phyloP scores from a whole-genome alignment of 305 asterid genomes.

The Salvia sclarea region DNA sequence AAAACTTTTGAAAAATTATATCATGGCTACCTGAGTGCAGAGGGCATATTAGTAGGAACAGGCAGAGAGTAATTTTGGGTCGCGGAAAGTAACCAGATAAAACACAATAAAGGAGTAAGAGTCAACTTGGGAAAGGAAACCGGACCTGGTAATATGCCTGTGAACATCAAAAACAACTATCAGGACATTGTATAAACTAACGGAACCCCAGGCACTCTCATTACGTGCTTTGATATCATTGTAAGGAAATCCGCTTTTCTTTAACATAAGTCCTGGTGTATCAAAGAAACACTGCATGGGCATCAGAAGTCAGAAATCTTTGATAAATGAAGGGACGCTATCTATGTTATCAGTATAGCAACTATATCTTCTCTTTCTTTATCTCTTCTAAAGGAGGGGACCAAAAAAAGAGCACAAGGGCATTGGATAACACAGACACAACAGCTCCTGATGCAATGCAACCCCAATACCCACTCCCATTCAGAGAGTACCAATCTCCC shows the following conservation, averaged over 20 bases:
- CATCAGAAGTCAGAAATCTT: constrained; percentile 41
- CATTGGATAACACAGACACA: neutral
- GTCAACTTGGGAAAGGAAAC: constrained; percentile 24
- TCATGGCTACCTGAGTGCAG: no score
- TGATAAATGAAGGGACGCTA: neutral
- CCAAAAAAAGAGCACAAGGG: neutral
- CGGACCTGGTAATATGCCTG: constrained; percentile 86
- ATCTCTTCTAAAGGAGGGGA: neutral
- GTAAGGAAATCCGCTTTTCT: constrained; percentile 82
- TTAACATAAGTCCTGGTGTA: constrained; percentile 95
- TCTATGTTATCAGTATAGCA: neutral
- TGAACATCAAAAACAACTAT: constrained; percentile 91
- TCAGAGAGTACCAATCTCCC: constrained; percentile 4
- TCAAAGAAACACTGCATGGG: constrained; percentile 90
- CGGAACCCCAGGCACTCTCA: constrained; percentile 91
- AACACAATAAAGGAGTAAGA: constrained; percentile 35
- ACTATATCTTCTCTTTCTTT: neutral
- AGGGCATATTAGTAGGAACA: no score
- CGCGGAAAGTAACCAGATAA: constrained; percentile 30
- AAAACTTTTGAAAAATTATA: neutral
- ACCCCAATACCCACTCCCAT: constrained; percentile 9
- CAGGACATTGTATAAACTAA: constrained; percentile 72
- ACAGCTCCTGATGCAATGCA: neutral
- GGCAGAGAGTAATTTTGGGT: neutral
- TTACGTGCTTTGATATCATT: constrained; percentile 76